Evolutionary conservation across 331 rosid species (phyloP).

Genomic region (Erythrophleum ivorense): DNA sequence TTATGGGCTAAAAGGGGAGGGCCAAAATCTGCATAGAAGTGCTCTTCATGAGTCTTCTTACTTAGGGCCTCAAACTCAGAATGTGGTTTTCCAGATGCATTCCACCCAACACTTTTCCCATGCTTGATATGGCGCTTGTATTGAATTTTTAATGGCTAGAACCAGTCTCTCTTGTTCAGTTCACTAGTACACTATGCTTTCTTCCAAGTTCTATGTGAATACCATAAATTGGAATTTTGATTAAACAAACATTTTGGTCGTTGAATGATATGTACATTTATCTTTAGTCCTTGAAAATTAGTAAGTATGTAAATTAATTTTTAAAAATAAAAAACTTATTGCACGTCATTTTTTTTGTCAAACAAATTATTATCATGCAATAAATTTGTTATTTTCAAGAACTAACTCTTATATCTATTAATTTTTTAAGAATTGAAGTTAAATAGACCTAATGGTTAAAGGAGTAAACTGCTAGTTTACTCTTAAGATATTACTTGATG

Average conservation of each 20-base stretch:
- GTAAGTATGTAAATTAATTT: too few relatives aligned
- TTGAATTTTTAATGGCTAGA: constrained; percentile 44
- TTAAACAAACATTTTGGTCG: background rate
- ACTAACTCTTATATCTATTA: too few relatives aligned
- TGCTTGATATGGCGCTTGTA: constrained; percentile 50
- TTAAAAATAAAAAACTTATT: too few relatives aligned
- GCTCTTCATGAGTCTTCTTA: constrained; percentile 57
- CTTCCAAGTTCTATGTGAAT: background rate
- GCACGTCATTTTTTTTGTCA: too few relatives aligned
- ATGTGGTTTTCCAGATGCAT: constrained; percentile 81
- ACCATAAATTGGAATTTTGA: background rate
- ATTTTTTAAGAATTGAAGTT: too few relatives aligned
- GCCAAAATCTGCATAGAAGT: constrained; percentile 59
- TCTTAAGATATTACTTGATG: constrained; percentile 29
- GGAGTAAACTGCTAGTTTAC: background rate
- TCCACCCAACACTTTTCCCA: constrained; percentile 63
- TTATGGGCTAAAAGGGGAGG: constrained; percentile 58
- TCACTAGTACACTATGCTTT: constrained; percentile 32
- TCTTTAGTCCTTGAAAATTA: too few relatives aligned
- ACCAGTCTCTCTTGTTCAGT: constrained; percentile 43
- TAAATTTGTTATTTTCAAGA: too few relatives aligned
- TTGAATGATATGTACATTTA: too few relatives aligned
- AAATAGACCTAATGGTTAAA: too few relatives aligned
- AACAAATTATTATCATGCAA: too few relatives aligned
- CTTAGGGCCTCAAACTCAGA: constrained; percentile 74